Conservation (phyloP, 768 basidiomycete species). For the Exidia glandulosa region DNA sequence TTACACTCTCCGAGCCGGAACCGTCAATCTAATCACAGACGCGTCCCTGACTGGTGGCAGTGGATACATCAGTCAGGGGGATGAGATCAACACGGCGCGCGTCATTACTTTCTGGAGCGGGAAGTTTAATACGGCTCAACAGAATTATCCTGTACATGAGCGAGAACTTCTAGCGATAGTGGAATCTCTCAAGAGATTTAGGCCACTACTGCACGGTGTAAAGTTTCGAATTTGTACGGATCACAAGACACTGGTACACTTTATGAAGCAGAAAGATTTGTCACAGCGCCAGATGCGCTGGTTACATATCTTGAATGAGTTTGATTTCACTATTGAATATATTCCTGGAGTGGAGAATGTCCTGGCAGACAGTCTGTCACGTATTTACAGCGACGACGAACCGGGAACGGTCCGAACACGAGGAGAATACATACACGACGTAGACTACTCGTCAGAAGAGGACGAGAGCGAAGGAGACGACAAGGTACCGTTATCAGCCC, state of each 20-base stretch:
- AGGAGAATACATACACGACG: not conserved
- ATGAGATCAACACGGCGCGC: not conserved
- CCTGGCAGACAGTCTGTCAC: constrained; percentile 17
- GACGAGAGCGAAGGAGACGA: not conserved
- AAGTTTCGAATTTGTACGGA: constrained; percentile 22
- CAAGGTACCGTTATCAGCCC: not conserved
- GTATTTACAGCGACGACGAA: constrained; percentile 4
- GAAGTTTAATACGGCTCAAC: not conserved
- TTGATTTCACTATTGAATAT: constrained; percentile 20
- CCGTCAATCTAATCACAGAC: not conserved
- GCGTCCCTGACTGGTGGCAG: not conserved
- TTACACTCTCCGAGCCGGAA: not conserved
- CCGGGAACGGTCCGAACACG: not conserved
- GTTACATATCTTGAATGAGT: constrained; percentile 23
- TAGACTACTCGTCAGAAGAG: not conserved
- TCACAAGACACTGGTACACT: constrained; percentile 18
- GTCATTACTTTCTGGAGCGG: not conserved
- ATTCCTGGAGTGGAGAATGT: constrained; percentile 21
- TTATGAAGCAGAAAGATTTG: constrained; percentile 23
- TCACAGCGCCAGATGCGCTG: constrained; percentile 25
- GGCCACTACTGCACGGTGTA: constrained; percentile 12
- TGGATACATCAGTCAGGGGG: not conserved
- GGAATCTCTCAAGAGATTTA: constrained; percentile 17
- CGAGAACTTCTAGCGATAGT: constrained; percentile 30
- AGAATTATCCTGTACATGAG: constrained; percentile 28